Evolutionary conservation across 2,329 filamentous ascomycete species (phyloP).

Genomic region (Botrytis porri): DNA sequence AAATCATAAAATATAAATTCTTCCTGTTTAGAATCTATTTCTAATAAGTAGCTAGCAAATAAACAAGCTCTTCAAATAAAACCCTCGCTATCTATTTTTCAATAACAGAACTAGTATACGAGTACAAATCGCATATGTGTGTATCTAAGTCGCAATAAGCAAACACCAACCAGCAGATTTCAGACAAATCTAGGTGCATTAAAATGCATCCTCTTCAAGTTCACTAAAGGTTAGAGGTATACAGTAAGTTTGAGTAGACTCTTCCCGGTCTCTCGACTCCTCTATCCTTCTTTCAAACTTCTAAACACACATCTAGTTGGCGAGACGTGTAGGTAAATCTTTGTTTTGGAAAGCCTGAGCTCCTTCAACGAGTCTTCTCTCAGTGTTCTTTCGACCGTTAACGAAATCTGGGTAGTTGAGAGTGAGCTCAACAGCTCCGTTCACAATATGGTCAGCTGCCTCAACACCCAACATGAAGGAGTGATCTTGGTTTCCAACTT

Average conservation of each 20-base stretch:
- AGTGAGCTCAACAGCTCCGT: conserved; percentile 70
- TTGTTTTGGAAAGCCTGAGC: conserved; percentile 37
- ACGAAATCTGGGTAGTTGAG: conserved; percentile 78
- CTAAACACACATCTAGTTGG: neutral
- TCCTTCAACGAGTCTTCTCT: conserved; percentile 41
- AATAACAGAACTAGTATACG: conserved; percentile 5
- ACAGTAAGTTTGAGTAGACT: neutral
- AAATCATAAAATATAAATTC: neutral
- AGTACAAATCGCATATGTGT: conserved; percentile 10
- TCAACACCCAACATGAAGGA: conserved; percentile 76
- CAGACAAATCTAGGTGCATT: conserved; percentile 10
- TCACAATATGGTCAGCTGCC: conserved; percentile 69
- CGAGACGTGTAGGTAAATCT: conserved; percentile 25
- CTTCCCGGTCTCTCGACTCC: neutral
- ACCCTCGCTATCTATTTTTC: conserved; percentile 15
- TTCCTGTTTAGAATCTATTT: neutral
- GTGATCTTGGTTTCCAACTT: conserved; percentile 73
- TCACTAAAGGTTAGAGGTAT: neutral
- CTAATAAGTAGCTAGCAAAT: conserved; percentile 12
- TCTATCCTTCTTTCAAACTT: neutral
- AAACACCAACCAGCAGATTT: conserved; percentile 7
- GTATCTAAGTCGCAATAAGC: conserved; percentile 19
- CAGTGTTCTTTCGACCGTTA: conserved; percentile 49
- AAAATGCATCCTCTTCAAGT: neutral
- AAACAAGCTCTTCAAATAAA: conserved; percentile 13